Percentiles rank a stretch among this genome's conserved stretches.
Conservation (phyloP, 768 basidiomycete species). For the Boletus sp. region DNA sequence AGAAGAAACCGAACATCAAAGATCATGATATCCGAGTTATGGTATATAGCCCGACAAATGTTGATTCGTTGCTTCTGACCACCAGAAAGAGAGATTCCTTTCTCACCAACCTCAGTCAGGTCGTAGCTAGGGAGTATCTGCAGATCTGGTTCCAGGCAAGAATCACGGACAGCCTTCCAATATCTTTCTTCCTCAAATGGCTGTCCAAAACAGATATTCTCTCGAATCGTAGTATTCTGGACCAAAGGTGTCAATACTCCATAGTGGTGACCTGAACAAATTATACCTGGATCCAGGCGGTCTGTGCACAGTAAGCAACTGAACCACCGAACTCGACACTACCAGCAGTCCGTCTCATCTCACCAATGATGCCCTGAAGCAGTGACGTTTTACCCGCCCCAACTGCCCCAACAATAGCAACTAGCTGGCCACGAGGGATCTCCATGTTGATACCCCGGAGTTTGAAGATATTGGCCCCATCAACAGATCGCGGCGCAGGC, state of each 20-base stretch:
- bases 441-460: slow-evolving; percentile 61
- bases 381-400: slow-evolving; percentile 58
- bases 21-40: slow-evolving; percentile 53
- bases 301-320: slow-evolving; percentile 82
- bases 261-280: background rate
- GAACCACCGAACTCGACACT: slow-evolving; percentile 70
- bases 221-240: slow-evolving; percentile 79
- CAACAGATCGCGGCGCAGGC: slow-evolving; percentile 33
- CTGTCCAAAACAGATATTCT: slow-evolving; percentile 87
- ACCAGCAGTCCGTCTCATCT: slow-evolving; percentile 75
- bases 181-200: slow-evolving; percentile 80
- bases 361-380: slow-evolving; percentile 74
- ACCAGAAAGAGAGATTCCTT: slow-evolving; percentile 85
- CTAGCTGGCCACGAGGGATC: slow-evolving; percentile 74
- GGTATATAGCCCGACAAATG: slow-evolving; percentile 58
- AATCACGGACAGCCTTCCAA: slow-evolving; percentile 75
- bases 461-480: slow-evolving; percentile 51
- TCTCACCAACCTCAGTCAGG: slow-evolving; percentile 82
- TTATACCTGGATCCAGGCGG: slow-evolving; percentile 82
- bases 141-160: slow-evolving; percentile 79
- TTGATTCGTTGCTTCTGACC: slow-evolving; percentile 81
- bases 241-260: background rate
- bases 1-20: slow-evolving; percentile 52
- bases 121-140: slow-evolving; percentile 77
- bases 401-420: slow-evolving; percentile 81